These are phyloP conservation scores for Teunomyces barrocoloradensis DNA, from an alignment of 805 yeast genomes.

Conservation along the genomic window DNA sequence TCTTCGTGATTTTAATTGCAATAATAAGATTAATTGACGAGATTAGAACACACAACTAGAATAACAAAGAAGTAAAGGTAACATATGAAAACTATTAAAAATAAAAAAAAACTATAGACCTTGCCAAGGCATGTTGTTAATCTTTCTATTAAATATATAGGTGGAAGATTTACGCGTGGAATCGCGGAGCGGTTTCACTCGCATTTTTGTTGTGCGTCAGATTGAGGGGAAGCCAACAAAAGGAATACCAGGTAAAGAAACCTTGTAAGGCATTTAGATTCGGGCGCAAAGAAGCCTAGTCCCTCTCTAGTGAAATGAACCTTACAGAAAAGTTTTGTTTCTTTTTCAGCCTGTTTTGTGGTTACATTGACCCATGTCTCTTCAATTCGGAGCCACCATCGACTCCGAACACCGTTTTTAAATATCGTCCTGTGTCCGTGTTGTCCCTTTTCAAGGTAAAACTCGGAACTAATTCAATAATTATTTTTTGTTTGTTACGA, in stretches of 20 bases:
- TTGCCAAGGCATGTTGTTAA: too few species aligned
- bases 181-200: not conserved
- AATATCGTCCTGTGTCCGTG: not conserved
- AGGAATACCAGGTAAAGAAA: not conserved
- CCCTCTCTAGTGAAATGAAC: too few species aligned
- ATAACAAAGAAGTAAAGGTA: not conserved
- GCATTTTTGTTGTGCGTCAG: constrained; percentile 2
- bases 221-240: constrained; percentile 2
- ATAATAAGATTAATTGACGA: not conserved
- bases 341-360: too few species aligned
- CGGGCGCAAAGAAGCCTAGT: too few species aligned
- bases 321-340: too few species aligned
- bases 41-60: not conserved
- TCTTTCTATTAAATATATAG: too few species aligned
- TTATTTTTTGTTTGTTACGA: not conserved
- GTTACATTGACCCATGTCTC: not conserved
- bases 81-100: too few species aligned
- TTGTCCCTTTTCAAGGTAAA: not conserved
- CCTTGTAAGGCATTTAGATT: too few species aligned
- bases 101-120: too few species aligned
- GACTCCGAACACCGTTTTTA: not conserved
- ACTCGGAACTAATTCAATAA: not conserved
- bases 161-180: not conserved
- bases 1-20: not conserved
- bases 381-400: not conserved